Conservation (phyloP, 2,329 filamentous ascomycete species). For the Aspergillus aculeatinus region DNA sequence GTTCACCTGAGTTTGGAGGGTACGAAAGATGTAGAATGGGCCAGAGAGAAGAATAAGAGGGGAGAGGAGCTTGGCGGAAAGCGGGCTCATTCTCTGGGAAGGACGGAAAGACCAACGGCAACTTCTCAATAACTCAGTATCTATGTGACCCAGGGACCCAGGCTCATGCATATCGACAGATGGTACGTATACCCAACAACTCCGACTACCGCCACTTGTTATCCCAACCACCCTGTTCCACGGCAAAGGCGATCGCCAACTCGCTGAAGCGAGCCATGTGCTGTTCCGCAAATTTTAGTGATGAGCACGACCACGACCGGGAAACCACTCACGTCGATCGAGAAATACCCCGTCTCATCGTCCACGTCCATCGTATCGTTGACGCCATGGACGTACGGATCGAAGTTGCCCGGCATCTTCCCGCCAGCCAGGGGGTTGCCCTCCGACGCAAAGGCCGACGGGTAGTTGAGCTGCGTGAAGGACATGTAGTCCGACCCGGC, state of each 20-base stretch:
- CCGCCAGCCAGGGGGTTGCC: neutral
- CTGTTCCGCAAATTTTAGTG: neutral
- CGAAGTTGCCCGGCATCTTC: neutral
- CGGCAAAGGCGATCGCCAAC: constrained; percentile 1
- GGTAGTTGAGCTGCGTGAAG: constrained; percentile 5
- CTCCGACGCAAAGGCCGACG: constrained; percentile 3
- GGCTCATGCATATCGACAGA: no score
- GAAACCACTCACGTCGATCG: neutral
- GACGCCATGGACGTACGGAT: constrained; percentile 2
- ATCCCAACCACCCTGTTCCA: constrained; percentile 5
- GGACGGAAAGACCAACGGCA: constrained; percentile 10
- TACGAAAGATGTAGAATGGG: constrained; percentile 28
- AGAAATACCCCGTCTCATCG: constrained; percentile 3
- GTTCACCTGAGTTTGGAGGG: constrained; percentile 26
- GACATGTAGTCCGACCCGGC: constrained; percentile 8
- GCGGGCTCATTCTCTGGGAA: constrained; percentile 26
- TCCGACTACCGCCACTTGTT: neutral
- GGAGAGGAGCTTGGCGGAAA: constrained; percentile 24
- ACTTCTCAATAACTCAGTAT: neutral
- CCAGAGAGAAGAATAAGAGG: constrained; percentile 26
- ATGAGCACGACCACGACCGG: no score
- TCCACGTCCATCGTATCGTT: constrained; percentile 3
- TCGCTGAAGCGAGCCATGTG: constrained; percentile 6
- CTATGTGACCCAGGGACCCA: no score
- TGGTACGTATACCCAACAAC: no score